Base-by-base conservation (phyloP, 192 early-diverging fungal species). In the Backusella australiensis region DNA sequence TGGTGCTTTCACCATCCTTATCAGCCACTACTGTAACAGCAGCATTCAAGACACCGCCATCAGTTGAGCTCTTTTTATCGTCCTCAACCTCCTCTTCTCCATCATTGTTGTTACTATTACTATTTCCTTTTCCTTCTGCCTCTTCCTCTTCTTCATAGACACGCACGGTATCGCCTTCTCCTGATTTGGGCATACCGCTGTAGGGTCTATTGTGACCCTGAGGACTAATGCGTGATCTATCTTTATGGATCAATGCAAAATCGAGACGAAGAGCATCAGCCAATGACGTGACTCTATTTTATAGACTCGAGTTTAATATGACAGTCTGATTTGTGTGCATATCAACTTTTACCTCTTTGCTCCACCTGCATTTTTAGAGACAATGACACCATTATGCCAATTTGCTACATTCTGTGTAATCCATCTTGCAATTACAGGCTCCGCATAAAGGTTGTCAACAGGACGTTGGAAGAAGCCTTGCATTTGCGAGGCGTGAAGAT, bases 211-310 rank as follows among this genome's bases (percentile, higher is more conserved):
- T 76, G 2, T 79, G 68, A 8, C 75, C 75, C 53, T 84, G 81
- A 29, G 78, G 78, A n/a, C 73, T 70, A 9, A 68, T 72, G 32
- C 85, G 84, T 67, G 92, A 88, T 41, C 91, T 86, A 78, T 96
- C 95, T 17, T 91, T 89, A 84, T 99, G 98, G 76, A 99, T 97
- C 82, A 99, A 86, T 66, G 97, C 98, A 87, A 99, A 99, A 75
- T 95, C 91, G 75, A 97, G 84, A 75, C 93, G 89, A 75, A 99
- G 85, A 9, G 90, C 87, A 82, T 99, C 98, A n/a, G 98, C 97
- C 67, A 99, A 86, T 32, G 94, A 92, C 2, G 98, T 98, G 7
- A 86, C 88, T 77, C 88, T 89, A 72, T 49, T 49, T 46, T 15
- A 15, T 8, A 35, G 32, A 32, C 32, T 32, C 19, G 23, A 29